phyloP scores from a whole-genome alignment of 192 early-diverging fungal species.

The Pecoramyces ruminantium region DNA sequence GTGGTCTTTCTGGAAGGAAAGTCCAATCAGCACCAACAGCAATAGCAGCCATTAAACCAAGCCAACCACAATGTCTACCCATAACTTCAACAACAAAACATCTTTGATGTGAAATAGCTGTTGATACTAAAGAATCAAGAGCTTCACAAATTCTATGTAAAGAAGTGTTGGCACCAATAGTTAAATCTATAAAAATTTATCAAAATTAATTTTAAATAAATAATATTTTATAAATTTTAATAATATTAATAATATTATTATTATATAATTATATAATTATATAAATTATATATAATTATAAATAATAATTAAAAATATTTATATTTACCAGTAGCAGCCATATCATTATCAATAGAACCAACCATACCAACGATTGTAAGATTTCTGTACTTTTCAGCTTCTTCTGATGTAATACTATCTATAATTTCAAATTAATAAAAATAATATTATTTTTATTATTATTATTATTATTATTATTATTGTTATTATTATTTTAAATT shows the following conservation, averaged over 20 bases:
- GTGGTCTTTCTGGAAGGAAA: slow-evolving; percentile 89
- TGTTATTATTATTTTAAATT: too few relatives aligned
- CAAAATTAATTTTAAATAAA: too few relatives aligned
- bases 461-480: too few relatives aligned
- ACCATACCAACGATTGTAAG: slow-evolving; percentile 93
- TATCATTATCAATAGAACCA: slow-evolving; percentile 94
- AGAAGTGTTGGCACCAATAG: slow-evolving; percentile 84
- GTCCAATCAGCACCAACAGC: slow-evolving; percentile 72
- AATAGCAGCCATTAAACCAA: slow-evolving; percentile 71
- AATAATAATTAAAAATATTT: too few relatives aligned
- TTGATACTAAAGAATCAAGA: slow-evolving; percentile 80
- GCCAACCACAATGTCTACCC: slow-evolving; percentile 96
- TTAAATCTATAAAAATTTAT: too few relatives aligned
- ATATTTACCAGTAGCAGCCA: slow-evolving; percentile 17
- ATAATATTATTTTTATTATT: too few relatives aligned
- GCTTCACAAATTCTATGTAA: slow-evolving; percentile 91
- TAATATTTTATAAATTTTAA: too few relatives aligned
- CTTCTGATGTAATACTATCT: slow-evolving; percentile 32
- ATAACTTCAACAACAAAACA: slow-evolving; percentile 97
- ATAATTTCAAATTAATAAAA: too few relatives aligned
- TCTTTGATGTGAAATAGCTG: slow-evolving; percentile 82
- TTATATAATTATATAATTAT: too few relatives aligned
- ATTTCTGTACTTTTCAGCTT: slow-evolving; percentile 36
- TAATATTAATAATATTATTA: too few relatives aligned
- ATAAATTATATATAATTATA: too few relatives aligned